phyloP scores from a whole-genome alignment of 2,329 filamentous ascomycete genomes.

The Venturia asperata region DNA sequence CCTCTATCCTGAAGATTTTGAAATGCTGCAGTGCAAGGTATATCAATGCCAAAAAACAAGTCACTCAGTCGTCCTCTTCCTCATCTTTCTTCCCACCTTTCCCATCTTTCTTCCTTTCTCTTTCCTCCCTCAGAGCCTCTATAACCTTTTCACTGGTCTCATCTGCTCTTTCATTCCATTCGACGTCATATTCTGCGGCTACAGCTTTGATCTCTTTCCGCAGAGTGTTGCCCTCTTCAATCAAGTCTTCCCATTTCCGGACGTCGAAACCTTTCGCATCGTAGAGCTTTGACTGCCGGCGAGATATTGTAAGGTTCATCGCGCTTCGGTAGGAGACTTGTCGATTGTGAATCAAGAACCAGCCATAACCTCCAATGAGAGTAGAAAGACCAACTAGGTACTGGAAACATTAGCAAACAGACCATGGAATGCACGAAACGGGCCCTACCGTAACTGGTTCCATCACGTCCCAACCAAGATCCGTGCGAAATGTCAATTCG shows the following conservation, averaged over 20 bases:
- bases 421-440: not conserved
- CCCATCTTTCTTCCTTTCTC: slow-evolving; percentile 28
- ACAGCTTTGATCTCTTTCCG: slow-evolving; percentile 72
- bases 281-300: slow-evolving; percentile 71
- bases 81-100: slow-evolving; percentile 17
- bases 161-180: slow-evolving; percentile 74
- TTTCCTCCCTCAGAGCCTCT: slow-evolving; percentile 46
- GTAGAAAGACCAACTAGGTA: slow-evolving; percentile 82
- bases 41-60: not conserved
- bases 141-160: slow-evolving; percentile 57
- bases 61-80: slow-evolving; percentile 10
- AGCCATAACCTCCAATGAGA: slow-evolving; percentile 83
- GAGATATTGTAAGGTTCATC: slow-evolving; percentile 77
- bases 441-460: slow-evolving; percentile 62
- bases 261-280: slow-evolving; percentile 67
- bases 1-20: not conserved
- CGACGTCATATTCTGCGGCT: slow-evolving; percentile 81
- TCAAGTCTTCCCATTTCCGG: slow-evolving; percentile 66
- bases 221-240: slow-evolving; percentile 72
- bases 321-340: slow-evolving; percentile 82
- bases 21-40: not conserved
- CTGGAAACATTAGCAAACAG: not conserved
- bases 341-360: slow-evolving; percentile 88
- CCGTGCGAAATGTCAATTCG: slow-evolving; percentile 58
- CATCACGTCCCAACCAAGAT: slow-evolving; percentile 83